Evolutionary conservation across 2,329 filamentous ascomycete genomes (phyloP), one percentile per base, ranked within the genome.

Genomic region (Xylariaceae sp.): DNA sequence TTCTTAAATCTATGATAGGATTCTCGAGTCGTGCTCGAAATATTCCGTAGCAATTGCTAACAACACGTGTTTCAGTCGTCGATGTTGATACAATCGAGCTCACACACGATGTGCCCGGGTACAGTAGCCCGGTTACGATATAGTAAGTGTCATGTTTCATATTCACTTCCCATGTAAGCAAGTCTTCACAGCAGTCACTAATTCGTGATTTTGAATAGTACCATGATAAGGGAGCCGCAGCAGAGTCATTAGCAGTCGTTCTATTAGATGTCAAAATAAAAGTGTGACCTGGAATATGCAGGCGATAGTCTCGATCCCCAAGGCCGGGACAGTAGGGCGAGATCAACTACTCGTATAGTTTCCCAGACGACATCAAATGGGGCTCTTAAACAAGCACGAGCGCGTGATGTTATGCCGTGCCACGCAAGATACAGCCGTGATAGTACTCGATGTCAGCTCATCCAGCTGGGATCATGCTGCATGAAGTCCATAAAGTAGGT

Each of bases 61-160:
- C 9, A 13, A 6, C 37, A 13, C 9, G 4, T 3, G 37, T 42
- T 13, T 9, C 37, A 42, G 37, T 64, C 35, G 54, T 45, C 23
- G 50, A 30, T 2, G 64, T 70, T 7, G 68, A 70, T 18, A 60
- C 5, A 35, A 35, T 69, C 1, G 65, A 64, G 47, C 69, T 59
- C 44, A 61, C 67, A 17, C 45, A 59, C 0, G 58, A 34, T 6
- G 37, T 51, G 39, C 57, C 56, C 2, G 65, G 57, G 13, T 48
- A 37, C 5, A 37, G 39, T 45, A 53, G 30, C 6, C 52, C 61
- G 4, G 58, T 45, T 53, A 44, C 34, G 2, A 34, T 62, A 39
- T 13, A 55, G 59, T 61, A 57, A 9, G 59, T 59, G 53, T n/a
- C 4, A 9, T 47, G 3, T 51, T 49, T 35, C n/a, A 30, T n/a